Evolutionary conservation across 495 filamentous ascomycete genomes (phyloP), one percentile per base, ranked within the genome.

Genomic region (Neohortaea acidophila): DNA sequence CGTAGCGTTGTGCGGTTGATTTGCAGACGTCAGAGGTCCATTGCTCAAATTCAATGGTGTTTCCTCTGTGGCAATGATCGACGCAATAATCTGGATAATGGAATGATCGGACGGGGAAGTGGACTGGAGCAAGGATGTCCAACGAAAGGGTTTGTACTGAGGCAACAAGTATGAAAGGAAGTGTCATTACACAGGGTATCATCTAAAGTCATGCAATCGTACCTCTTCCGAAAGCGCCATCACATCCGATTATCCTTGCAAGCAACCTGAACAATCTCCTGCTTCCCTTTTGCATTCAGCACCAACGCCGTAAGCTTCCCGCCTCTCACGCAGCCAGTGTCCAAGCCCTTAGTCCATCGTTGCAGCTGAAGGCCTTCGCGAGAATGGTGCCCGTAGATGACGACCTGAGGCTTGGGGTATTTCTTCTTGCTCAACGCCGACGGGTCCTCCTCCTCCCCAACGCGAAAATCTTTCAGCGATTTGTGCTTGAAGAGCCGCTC

Each of bases 371-470:
- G 66, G 0, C 81, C 82, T 0, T 60, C 55, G 27, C 72, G 73
- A 26, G 82, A 70, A 55, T 96, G 81, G 53, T 97, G 89, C 2
- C 87, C 89, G 53, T 94, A 97, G 33, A 80, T 65, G 15, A 89
- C 72, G 31, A 45, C 38, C 17, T 14, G 78, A 77, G 37, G 49
- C 39, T 28, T 37, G n/a, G 23, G n/a, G 29, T 14, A 25, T 8
- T 49, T 62, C 1, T 57, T 52, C 19, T 58, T 48, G 70, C 30
- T 24, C 1, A 36, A 10, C 23, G 27, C 18, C 18, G 38, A 33
- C 9, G 24, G 33, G n/a, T 33, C 19, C 12, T 17, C 15, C n/a
- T 23, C 31, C 17, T 30, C 26, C 23, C 35, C 35, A n/a, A 40
- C 26, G 10, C 6, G 17, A 19, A 33, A 33, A 31, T 34, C 30